These are phyloP conservation scores for Fusarium cyanostomum DNA, from an alignment of 2,329 filamentous ascomycete species.

Conservation along the genomic window DNA sequence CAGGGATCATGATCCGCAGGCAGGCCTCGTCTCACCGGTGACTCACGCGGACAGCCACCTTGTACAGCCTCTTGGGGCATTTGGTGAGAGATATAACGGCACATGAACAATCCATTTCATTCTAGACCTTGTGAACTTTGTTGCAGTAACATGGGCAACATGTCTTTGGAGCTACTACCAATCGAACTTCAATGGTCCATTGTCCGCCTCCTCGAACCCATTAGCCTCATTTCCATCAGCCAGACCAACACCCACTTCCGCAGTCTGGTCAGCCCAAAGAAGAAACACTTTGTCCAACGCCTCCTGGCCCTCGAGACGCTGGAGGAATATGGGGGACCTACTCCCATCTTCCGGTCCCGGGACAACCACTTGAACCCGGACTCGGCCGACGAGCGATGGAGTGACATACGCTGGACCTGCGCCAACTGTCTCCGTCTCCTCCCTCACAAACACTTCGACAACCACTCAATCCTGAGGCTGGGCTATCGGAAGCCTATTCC, in stretches of 20 bases:
- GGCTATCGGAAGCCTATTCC: constrained; percentile 23
- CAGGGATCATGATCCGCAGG: too few relatives aligned
- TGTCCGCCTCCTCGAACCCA: constrained; percentile 27
- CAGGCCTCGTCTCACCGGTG: too few relatives aligned
- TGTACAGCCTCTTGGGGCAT: too few relatives aligned
- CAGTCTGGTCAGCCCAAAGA: constrained; percentile 11
- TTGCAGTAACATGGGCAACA: neutral
- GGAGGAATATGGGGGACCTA: constrained; percentile 2
- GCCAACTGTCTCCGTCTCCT: constrained; percentile 24
- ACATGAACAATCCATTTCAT: too few relatives aligned
- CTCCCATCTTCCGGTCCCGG: neutral
- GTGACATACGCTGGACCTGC: constrained; percentile 26
- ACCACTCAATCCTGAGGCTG: constrained; percentile 5
- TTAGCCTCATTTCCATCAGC: constrained; percentile 22
- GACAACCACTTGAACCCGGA: neutral
- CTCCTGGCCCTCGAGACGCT: constrained; percentile 13
- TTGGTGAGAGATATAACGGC: too few relatives aligned
- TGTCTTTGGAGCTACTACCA: constrained; percentile 5
- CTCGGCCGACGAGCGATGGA: constrained; percentile 1
- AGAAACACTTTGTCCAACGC: constrained; percentile 12
- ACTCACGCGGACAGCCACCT: too few relatives aligned
- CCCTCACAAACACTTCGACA: constrained; percentile 13
- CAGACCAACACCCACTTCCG: constrained; percentile 21
- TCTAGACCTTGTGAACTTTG: too few relatives aligned
- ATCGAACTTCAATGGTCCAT: constrained; percentile 26